Evolutionary conservation across 768 basidiomycete species (phyloP).

Genomic region (Dacryopinax primogenitus): DNA sequence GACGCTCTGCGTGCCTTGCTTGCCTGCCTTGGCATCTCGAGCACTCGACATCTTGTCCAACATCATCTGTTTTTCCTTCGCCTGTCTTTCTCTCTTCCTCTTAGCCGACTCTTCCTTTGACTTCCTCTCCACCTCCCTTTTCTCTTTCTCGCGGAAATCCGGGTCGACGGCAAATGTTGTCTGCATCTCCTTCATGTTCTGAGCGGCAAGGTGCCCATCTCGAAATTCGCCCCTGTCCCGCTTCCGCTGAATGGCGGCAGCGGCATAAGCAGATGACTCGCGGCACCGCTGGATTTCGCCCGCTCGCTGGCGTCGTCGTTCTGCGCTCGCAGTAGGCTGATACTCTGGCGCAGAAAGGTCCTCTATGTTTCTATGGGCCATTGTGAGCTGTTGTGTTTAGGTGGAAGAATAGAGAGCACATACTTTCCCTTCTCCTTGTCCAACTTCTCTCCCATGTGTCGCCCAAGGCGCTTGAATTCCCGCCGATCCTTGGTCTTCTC

Average conservation of each 20-base stretch:
- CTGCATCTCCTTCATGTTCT: conserved; percentile 66
- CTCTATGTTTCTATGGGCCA: conserved; percentile 52
- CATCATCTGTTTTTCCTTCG: not conserved
- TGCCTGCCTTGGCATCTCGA: not conserved
- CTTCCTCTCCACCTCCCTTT: not conserved
- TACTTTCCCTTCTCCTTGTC: conserved; percentile 87
- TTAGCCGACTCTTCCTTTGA: not conserved
- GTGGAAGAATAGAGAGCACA: conserved; percentile 24
- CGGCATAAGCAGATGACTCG: conserved; percentile 34
- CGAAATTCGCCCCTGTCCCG: not conserved
- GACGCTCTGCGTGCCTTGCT: not conserved
- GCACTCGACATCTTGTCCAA: not conserved
- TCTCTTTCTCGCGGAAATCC: conserved; percentile 25
- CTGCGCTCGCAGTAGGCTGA: conserved; percentile 62
- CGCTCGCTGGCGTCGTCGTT: conserved; percentile 68
- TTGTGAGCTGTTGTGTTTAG: not conserved
- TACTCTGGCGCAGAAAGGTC: conserved; percentile 76
- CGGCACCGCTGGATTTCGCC: conserved; percentile 70
- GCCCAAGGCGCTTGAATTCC: conserved; percentile 80
- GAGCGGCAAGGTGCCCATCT: not conserved
- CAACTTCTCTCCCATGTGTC: conserved; percentile 79
- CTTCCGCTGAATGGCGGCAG: not conserved
- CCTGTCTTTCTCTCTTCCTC: not conserved
- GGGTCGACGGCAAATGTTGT: conserved; percentile 80
- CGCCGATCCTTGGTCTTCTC: conserved; percentile 82